These are phyloP conservation scores for Yamadazyma siamensis DNA, from an alignment of 1,139 yeast species.

Conservation along the genomic window DNA sequence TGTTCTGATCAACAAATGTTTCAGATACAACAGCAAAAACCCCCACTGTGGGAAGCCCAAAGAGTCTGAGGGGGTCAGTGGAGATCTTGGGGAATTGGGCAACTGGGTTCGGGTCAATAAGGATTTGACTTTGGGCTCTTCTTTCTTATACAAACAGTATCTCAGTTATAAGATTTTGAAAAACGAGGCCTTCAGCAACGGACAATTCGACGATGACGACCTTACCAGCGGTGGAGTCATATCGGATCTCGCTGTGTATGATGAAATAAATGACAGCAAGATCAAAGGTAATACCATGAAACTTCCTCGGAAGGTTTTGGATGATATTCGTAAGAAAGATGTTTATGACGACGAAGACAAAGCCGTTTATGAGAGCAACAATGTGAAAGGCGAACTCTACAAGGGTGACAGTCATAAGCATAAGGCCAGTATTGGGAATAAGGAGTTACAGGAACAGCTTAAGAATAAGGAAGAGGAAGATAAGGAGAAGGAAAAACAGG, in stretches of 20 bases:
- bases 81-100: conserved; percentile 25
- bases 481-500: conserved; percentile 11
- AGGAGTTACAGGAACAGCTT: conserved; percentile 15
- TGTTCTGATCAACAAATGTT: conserved; percentile 31
- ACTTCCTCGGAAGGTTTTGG: conserved; percentile 27
- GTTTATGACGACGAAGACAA: conserved; percentile 30
- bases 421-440: conserved; percentile 21
- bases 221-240: conserved; percentile 20
- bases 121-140: conserved; percentile 34
- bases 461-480: conserved; percentile 18
- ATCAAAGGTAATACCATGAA: conserved; percentile 30
- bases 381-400: conserved; percentile 13
- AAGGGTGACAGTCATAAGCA: conserved; percentile 12
- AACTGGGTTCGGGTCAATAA: conserved; percentile 38
- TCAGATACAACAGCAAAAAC: conserved; percentile 20
- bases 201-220: conserved; percentile 7
- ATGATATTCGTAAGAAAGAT: conserved; percentile 24
- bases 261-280: conserved; percentile 22
- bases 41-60: conserved; percentile 33
- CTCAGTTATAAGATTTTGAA: conserved; percentile 32
- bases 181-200: conserved; percentile 18
- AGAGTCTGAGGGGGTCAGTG: conserved; percentile 25
- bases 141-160: conserved; percentile 30
- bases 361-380: conserved; percentile 14
- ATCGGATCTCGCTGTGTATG: conserved; percentile 37